Evolutionary conservation across 129 eudicot species (phyloP), one percentile per base, ranked within the genome.

Genomic region (Saussurea involucrata): DNA sequence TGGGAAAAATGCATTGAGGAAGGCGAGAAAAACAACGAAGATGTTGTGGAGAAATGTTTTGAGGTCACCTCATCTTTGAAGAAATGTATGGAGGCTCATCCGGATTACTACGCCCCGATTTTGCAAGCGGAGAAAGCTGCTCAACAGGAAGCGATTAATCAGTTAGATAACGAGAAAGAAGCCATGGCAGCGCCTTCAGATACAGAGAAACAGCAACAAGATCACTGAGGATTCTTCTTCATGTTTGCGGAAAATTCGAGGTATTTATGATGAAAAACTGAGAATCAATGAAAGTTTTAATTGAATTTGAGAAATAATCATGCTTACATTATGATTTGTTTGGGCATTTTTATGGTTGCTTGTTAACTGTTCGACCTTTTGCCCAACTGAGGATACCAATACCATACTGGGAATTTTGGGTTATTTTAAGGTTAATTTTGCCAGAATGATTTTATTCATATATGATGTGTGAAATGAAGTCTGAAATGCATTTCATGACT

Each of bases 1-100:
- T 90, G 90, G 86, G 89, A 85, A 57, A 81, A 88, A 57, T 92
- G 95, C n/a, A 73, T 87, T 9, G 89, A 87, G 66, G 95, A 89
- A 82, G 95, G 87, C 8, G 97, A 87, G 79, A 82, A 82, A 34
- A 92, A 87, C 36, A 65, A 82, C 4, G 97, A 92, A 55, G 83
- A 92, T 75, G 73, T 89, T 3, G 92, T 83, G 10, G 78, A 82
- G 1, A 85, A 76, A 69, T 85, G 88, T 46, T 81, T 68, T 20
- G 81, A 85, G 68, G 78, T 25, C 7, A 85, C 92, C 28, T 25
- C 72, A 6, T 80, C 85, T 68, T 79, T 75, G 76, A 71, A 64
- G 75, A 64, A 71, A 55, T 84, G 87, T 66, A 76, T 84, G 78
- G 75, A 84, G 20, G 84, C 78, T 0, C 58, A 84, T 68, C 34